Evolutionary conservation across 352 stramenopile species (phyloP).

Genomic region (Pythium diclinum): DNA sequence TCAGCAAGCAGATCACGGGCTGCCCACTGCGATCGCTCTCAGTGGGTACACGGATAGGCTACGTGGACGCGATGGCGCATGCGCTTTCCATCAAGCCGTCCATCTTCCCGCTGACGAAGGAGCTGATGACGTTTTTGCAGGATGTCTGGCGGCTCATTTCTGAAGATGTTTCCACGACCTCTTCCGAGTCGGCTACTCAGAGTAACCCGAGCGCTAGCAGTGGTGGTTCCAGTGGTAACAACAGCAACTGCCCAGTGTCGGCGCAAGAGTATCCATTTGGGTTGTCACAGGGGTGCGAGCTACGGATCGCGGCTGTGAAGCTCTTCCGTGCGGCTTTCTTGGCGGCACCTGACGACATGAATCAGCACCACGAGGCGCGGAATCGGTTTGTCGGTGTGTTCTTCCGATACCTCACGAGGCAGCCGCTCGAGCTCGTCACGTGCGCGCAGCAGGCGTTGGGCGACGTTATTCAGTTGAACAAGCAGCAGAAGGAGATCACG

Average conservation of each 20-base stretch:
- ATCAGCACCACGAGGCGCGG: constrained; percentile 78
- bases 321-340: constrained; percentile 86
- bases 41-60: constrained; percentile 66
- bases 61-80: constrained; percentile 86
- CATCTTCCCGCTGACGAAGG: constrained; percentile 83
- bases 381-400: constrained; percentile 87
- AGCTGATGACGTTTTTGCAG: constrained; percentile 81
- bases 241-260: constrained; percentile 39
- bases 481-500: constrained; percentile 82
- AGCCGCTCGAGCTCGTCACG: constrained; percentile 78
- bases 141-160: constrained; percentile 85
- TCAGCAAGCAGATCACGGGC: constrained; percentile 83
- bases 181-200: background rate
- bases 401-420: constrained; percentile 89
- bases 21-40: constrained; percentile 73
- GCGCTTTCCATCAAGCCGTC: constrained; percentile 66
- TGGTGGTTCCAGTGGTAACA: constrained; percentile 1
- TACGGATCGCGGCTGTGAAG: constrained; percentile 86
- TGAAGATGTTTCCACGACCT: constrained; percentile 39
- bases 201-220: background rate
- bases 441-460: constrained; percentile 80
- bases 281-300: constrained; percentile 71
- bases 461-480: constrained; percentile 83
- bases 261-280: constrained; percentile 87
- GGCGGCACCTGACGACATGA: constrained; percentile 76